phyloP scores from a whole-genome alignment of 2,329 filamentous ascomycete genomes.

The Aspergillus unguis region DNA sequence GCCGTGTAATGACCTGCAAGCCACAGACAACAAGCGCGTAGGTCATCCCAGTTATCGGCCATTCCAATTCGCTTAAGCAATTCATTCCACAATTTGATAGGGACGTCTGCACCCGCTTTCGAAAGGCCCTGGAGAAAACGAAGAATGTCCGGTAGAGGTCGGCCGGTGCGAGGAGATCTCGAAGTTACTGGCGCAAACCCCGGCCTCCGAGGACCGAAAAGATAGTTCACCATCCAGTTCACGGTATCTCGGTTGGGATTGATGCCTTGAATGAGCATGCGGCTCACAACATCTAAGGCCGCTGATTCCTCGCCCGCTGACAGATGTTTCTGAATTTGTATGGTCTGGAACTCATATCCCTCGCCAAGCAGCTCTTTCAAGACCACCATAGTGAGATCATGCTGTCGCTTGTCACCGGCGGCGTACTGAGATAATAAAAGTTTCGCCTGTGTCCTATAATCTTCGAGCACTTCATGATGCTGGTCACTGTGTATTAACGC shows the following conservation, averaged over 20 bases:
- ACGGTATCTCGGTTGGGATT: slow-evolving; percentile 46
- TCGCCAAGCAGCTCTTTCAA: slow-evolving; percentile 42
- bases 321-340: slow-evolving; percentile 41
- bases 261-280: slow-evolving; percentile 49
- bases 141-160: slow-evolving; percentile 44
- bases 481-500: slow-evolving; percentile 58
- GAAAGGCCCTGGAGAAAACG: slow-evolving; percentile 50
- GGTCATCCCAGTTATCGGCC: slow-evolving; percentile 49
- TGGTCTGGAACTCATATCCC: slow-evolving; percentile 31
- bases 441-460: slow-evolving; percentile 52
- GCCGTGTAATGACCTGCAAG: slow-evolving; percentile 45
- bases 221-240: slow-evolving; percentile 39
- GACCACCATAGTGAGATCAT: slow-evolving; percentile 56
- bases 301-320: slow-evolving; percentile 29
- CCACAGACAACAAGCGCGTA: slow-evolving; percentile 53
- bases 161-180: slow-evolving; percentile 30
- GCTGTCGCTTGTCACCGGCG: slow-evolving; percentile 50
- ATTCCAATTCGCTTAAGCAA: slow-evolving; percentile 60
- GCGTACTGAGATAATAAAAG: slow-evolving; percentile 53
- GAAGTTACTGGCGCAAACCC: slow-evolving; percentile 25
- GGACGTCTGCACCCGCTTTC: slow-evolving; percentile 42
- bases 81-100: slow-evolving; percentile 53
- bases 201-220: slow-evolving; percentile 30
- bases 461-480: slow-evolving; percentile 62
- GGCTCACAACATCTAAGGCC: slow-evolving; percentile 39